phyloP scores from a whole-genome alignment of 768 basidiomycete genomes.

The Lentinula raphanica region DNA sequence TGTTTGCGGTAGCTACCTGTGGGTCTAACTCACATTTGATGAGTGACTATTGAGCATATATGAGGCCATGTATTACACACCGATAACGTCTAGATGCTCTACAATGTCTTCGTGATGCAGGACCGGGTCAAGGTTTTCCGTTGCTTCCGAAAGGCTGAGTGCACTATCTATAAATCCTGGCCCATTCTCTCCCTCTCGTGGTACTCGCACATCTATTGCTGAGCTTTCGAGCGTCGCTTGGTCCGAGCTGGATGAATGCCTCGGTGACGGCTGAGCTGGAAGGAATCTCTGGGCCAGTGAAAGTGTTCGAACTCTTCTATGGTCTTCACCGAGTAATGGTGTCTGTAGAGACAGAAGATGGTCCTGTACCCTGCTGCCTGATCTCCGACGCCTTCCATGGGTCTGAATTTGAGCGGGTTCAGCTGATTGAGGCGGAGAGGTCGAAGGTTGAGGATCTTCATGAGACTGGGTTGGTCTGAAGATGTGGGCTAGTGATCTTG shows the following conservation, averaged over 20 bases:
- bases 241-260: conserved; percentile 12
- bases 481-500: conserved; percentile 1
- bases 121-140: conserved; percentile 17
- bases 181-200: conserved; percentile 24
- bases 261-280: conserved; percentile 3
- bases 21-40: conserved; percentile 43
- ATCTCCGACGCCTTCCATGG: not conserved
- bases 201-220: conserved; percentile 35
- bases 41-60: not conserved
- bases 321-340: not conserved
- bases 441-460: not conserved
- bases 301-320: not conserved
- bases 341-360: conserved; percentile 18
- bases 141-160: conserved; percentile 28
- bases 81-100: conserved; percentile 79
- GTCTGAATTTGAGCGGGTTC: not conserved
- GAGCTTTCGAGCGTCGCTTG: conserved; percentile 34
- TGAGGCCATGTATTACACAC: conserved; percentile 35
- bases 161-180: conserved; percentile 41
- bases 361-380: conserved; percentile 30
- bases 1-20: conserved; percentile 68
- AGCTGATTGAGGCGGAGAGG: conserved; percentile 22
- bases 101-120: conserved; percentile 77
- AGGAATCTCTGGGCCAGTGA: not conserved
- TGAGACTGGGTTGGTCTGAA: not conserved